Evolutionary conservation across 228 moss, liverwort and hornwort species (phyloP), one percentile per base, ranked within the genome.

Genomic region (Sphagnum fallax): DNA sequence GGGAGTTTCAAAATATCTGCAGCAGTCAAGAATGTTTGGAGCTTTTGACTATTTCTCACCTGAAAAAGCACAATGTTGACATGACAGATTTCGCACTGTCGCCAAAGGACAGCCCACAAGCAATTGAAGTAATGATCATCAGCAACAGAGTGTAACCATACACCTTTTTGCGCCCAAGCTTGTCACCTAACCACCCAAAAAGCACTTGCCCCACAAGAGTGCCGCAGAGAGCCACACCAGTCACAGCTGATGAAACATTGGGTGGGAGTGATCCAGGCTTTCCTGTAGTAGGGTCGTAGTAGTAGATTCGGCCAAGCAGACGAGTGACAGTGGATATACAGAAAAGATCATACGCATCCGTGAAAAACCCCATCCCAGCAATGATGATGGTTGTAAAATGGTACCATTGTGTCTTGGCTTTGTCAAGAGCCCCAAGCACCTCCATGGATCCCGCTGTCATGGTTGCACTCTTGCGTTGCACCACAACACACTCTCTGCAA

Each of bases 161-260:
- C 0, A 88, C 90, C 52, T 66, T 86, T 77, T 88, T 87, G 5
- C 90, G 76, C 1, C 92, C 92, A 5, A 86, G 76, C 62, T 75
- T 82, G 57, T 92, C 92, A 48, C 90, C 90, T n/a, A 84, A 66
- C 85, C 84, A 88, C 0, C 92, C 90, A 57, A 86, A 92, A 61
- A 92, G 86, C 51, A 92, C 84, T 18, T 92, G 92, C 0, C 90
- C 92, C 4, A 51, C 62, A n/a, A 92, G 48, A 0, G 92, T 84
- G 5, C 92, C 92, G 11, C 81, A 77, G 2, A 89, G 72, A 5
- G 88, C 83, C 47, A 82, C 85, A 4, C 89, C 86, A 7, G 10
- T 85, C 6, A 92, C 70, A 0, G 85, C 87, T 15, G 80, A 83
- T 50, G 82, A 70, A 13, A 87, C 80, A 0, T 78, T 79, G 0